phyloP scores from a whole-genome alignment of 1,284 basidiomycete genomes.

The Trametes pubescens region DNA sequence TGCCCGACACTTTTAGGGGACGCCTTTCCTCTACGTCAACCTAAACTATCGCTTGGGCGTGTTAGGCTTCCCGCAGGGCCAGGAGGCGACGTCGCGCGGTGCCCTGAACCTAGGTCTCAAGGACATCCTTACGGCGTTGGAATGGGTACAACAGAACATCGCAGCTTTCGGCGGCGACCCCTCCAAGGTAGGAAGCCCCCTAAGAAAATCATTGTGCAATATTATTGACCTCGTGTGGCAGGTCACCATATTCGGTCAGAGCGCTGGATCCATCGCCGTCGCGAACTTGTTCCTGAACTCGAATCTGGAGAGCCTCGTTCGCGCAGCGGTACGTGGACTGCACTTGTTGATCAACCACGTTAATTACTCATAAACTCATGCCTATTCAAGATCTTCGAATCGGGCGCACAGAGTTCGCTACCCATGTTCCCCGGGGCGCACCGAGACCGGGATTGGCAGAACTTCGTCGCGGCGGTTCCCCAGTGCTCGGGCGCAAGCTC shows the following conservation, averaged over 20 bases:
- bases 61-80: slow-evolving; percentile 57
- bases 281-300: slow-evolving; percentile 53
- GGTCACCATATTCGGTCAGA: slow-evolving; percentile 64
- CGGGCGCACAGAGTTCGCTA: slow-evolving; percentile 24
- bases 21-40: slow-evolving; percentile 63
- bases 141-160: slow-evolving; percentile 60
- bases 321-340: slow-evolving; percentile 50
- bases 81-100: slow-evolving; percentile 49
- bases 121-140: slow-evolving; percentile 53
- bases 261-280: slow-evolving; percentile 59
- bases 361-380: neutral
- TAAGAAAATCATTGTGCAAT: neutral
- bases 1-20: slow-evolving; percentile 50
- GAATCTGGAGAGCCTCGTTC: slow-evolving; percentile 47
- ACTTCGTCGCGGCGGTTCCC: slow-evolving; percentile 21
- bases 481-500: slow-evolving; percentile 15
- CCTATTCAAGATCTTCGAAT: slow-evolving; percentile 25
- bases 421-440: slow-evolving; percentile 21
- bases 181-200: slow-evolving; percentile 43
- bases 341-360: too few species aligned
- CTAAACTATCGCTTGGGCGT: slow-evolving; percentile 63
- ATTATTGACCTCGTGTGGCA: slow-evolving; percentile 24
- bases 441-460: slow-evolving; percentile 24
- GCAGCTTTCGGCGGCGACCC: slow-evolving; percentile 57
- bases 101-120: slow-evolving; percentile 55